These are phyloP conservation scores for Ogataea neopini DNA, from an alignment of 805 yeast species.

Conservation along the genomic window DNA sequence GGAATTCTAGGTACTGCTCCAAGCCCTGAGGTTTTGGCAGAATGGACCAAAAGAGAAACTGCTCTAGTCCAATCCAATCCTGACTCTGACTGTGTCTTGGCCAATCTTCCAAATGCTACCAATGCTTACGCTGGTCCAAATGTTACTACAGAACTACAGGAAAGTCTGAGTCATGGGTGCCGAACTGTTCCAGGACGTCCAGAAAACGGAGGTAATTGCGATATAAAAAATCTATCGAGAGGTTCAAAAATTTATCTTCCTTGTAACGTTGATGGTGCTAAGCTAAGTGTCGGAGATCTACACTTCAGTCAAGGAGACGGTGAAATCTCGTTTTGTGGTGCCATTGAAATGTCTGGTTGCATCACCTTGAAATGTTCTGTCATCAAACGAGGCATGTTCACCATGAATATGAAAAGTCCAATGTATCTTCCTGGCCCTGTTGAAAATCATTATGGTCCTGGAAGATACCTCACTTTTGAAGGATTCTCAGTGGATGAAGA, in stretches of 20 bases:
- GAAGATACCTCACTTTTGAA: constrained; percentile 51
- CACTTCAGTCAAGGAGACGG: constrained; percentile 58
- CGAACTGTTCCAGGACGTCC: constrained; percentile 55
- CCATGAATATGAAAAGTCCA: constrained; percentile 44
- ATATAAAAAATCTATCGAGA: constrained; percentile 49
- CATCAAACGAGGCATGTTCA: constrained; percentile 44
- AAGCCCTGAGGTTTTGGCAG: constrained; percentile 41
- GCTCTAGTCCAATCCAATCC: constrained; percentile 38
- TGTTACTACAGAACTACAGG: constrained; percentile 37
- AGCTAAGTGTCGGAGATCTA: constrained; percentile 48
- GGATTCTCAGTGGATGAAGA: constrained; percentile 53
- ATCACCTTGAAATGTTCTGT: constrained; percentile 44
- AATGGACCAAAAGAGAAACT: constrained; percentile 48
- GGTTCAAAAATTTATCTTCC: constrained; percentile 53
- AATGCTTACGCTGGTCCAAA: constrained; percentile 43
- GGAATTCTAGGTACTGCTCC: constrained; percentile 55
- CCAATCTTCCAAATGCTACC: constrained; percentile 39
- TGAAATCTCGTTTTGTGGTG: constrained; percentile 55
- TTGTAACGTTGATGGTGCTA: constrained; percentile 48
- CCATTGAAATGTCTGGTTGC: constrained; percentile 53
- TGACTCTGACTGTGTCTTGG: constrained; percentile 38
- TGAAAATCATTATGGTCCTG: constrained; percentile 49
- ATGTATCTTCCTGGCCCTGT: constrained; percentile 51
- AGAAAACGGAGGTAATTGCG: constrained; percentile 56
- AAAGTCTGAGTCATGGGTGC: constrained; percentile 42